Conservation (phyloP, 2,329 filamentous ascomycete species). For the Xylaria sp. region DNA sequence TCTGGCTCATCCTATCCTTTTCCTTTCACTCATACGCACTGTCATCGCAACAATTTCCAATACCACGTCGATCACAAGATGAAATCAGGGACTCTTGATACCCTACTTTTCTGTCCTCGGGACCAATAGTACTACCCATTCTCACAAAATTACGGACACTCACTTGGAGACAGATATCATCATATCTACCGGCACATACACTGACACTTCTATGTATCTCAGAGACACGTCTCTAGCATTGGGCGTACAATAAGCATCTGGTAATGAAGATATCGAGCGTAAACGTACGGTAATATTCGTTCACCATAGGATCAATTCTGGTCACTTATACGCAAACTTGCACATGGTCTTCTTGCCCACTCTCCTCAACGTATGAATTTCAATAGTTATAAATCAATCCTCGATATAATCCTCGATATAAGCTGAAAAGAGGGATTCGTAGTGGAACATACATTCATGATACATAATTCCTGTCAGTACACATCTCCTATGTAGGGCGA, state of each 20-base stretch:
- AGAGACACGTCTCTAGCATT: neutral
- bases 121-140: constrained; percentile 11
- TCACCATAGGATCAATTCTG: neutral
- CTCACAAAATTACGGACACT: neutral
- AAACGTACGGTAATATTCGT: neutral
- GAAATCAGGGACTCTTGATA: neutral
- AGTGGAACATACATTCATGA: neutral
- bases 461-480: neutral
- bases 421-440: neutral
- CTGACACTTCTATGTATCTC: neutral
- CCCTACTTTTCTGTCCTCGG: neutral
- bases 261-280: neutral
- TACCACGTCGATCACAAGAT: constrained; percentile 16
- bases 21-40: neutral
- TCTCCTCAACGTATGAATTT: neutral
- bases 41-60: constrained; percentile 8
- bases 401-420: neutral
- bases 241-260: neutral
- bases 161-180: neutral
- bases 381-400: neutral
- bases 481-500: neutral
- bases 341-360: neutral
- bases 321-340: neutral
- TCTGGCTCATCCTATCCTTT: neutral
- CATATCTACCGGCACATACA: neutral